Base-by-base conservation (phyloP, 768 basidiomycete species). In the Lactifluus pinguis region DNA sequence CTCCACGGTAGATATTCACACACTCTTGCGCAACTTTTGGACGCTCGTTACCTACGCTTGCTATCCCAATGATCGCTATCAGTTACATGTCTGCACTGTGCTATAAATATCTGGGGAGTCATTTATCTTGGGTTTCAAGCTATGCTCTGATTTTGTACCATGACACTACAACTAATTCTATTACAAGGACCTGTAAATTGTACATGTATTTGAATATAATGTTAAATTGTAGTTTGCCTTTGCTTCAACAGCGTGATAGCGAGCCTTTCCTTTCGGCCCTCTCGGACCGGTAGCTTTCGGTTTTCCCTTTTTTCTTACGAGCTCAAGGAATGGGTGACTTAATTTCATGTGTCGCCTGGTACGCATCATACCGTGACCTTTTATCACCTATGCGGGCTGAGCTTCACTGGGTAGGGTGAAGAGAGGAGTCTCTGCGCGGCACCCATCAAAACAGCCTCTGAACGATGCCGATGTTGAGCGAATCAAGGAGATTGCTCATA, bases 381-480 rank as follows among this genome's bases (percentile, higher is more conserved):
- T 49, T 29, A 25, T 49, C 25, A 15, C n/a, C 11, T 13, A n/a
- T 19, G 9, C 21, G 55, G 60, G 64, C 44, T 41, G 53, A 62
- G 57, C 25, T 49, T 59, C 52, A 8, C 60, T 30, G 42, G 29
- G 4, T 36, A 85, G 84, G 92, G 87, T 97, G 30, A 84, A 84
- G 64, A 81, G 89, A 55, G 95, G 97, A 9, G 82, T 84, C 17
- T 77, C 95, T 3, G 76, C 79, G 3, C 79, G 79, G 49, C 80
- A 93, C 65, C 95, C 97, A 2, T 74, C 77, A 69, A 92, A 89
- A 76, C 98, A 98, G 72, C 80, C 88, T 54, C 83, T 98, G 34
- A 92, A 97, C 69, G 91, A 95, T 69, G 76, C 82, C 54, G 97
- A 99, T 73, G 78, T 98, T 13, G 84, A 88, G 69, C 84, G 97